Evolutionary conservation across 2,329 filamentous ascomycete species (phyloP), one percentile per base, ranked within the genome.

Genomic region (Penicillium sp.): DNA sequence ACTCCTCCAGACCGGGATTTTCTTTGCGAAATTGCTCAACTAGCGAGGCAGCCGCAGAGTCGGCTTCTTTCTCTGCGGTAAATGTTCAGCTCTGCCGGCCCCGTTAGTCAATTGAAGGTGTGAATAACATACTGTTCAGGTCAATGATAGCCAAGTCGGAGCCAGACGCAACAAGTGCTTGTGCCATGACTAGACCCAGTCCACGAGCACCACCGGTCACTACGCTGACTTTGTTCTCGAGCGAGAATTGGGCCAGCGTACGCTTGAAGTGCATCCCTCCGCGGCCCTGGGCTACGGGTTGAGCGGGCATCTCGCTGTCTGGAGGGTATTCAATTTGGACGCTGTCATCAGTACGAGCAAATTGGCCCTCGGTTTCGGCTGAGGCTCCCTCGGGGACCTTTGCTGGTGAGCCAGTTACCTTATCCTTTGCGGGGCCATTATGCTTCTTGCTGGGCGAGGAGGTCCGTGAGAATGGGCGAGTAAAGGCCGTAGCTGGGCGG

Each of bases 151-250:
- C 92, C 54, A 96, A 79, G 69, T 95, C 86, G 9, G 89, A 88
- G 44, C 92, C 92, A 46, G 88, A 93, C 45, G 89, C 85, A 45
- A 95, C 87, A 71, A 95, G 82, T 39, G 88, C 90, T 75, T 95
- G 90, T 43, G 87, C 88, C 87, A 97, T 96, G 60, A 95, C 90
- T 53, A 96, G 76, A 33, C 92, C 92, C 50, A 97, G 73, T 7
- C 92, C 92, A 65, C 91, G 80, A 22, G 92, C 92, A 65, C 91
- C 92, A 44, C 92, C 92, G 1, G 92, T 97, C 33, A 97, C 87
- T 34, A 96, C 77, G 39, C 83, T 89, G 8, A 91, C 87, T 65
- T 85, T 86, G 53, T 84, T 87, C 67, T 95, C 87, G 29, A 97
- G 80, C 8, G 89, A 92, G 75, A 96, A 97, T 36, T 83, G 83